phyloP scores from a whole-genome alignment of 2,329 filamentous ascomycete genomes.

The Pseudonectria foliicola region DNA sequence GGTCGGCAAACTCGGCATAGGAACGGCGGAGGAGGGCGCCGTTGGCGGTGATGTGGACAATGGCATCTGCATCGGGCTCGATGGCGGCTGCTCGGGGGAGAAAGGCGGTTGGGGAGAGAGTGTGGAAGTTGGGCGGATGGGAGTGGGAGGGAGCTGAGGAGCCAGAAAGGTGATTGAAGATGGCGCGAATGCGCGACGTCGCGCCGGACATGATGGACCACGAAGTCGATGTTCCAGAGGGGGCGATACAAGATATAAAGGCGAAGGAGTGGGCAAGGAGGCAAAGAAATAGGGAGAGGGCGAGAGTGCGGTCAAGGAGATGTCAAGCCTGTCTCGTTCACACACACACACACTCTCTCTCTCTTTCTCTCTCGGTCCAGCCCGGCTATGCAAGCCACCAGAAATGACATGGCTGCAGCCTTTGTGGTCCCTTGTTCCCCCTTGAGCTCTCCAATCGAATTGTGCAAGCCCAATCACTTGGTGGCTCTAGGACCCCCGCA shows the following conservation, averaged over 20 bases:
- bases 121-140: conserved; percentile 58
- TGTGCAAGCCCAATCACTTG: too few species aligned
- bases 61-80: conserved; percentile 77
- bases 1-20: conserved; percentile 78
- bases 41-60: conserved; percentile 79
- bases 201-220: conserved; percentile 53
- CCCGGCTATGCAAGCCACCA: conserved; percentile 16
- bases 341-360: too few species aligned
- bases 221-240: neutral
- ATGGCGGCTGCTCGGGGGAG: conserved; percentile 79
- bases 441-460: too few species aligned
- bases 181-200: conserved; percentile 51
- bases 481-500: too few species aligned
- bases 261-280: conserved; percentile 1
- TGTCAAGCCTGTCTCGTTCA: too few species aligned
- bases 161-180: conserved; percentile 43
- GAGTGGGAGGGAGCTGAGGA: conserved; percentile 30
- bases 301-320: conserved; percentile 1
- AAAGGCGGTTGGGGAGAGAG: conserved; percentile 81
- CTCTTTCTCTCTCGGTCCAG: conserved; percentile 17
- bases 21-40: conserved; percentile 64
- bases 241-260: neutral
- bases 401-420: too few species aligned
- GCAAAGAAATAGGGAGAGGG: conserved; percentile 1
- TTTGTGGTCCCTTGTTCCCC: too few species aligned